Evolutionary conservation across 1,139 yeast genomes (phyloP).

Genomic region (Debaryomyces udenii): DNA sequence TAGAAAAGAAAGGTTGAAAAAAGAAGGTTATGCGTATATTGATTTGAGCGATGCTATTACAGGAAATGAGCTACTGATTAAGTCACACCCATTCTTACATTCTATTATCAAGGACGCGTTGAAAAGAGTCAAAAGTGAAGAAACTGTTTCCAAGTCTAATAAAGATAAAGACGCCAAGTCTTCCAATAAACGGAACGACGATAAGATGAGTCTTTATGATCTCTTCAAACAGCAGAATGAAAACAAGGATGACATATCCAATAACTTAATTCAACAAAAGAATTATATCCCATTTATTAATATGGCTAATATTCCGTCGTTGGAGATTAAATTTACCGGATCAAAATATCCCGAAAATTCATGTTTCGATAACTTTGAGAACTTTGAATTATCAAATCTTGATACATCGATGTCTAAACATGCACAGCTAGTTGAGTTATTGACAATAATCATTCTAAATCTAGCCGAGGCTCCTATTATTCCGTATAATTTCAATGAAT

Average conservation of each 20-base stretch:
- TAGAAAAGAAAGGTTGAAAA: constrained; percentile 52
- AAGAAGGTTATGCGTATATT: constrained; percentile 71
- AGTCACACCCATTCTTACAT: constrained; percentile 69
- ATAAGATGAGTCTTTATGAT: constrained; percentile 27
- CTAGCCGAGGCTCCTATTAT: constrained; percentile 74
- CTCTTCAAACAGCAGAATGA: constrained; percentile 29
- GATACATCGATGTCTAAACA: constrained; percentile 66
- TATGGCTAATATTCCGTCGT: constrained; percentile 68
- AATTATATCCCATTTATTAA: constrained; percentile 72
- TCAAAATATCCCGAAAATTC: constrained; percentile 58
- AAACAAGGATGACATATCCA: constrained; percentile 33
- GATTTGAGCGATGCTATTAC: constrained; percentile 77
- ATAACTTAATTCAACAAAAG: constrained; percentile 53
- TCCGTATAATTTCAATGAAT: constrained; percentile 63
- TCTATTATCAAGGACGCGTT: constrained; percentile 46
- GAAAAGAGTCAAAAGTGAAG: constrained; percentile 29
- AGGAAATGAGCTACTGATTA: constrained; percentile 60
- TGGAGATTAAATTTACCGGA: constrained; percentile 58
- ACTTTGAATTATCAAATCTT: constrained; percentile 46
- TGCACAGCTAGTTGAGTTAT: constrained; percentile 56
- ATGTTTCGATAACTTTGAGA: constrained; percentile 67
- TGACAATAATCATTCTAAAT: constrained; percentile 56
- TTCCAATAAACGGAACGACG: constrained; percentile 8
- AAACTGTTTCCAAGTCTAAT: constrained; percentile 11
- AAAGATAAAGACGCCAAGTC: neutral